A percentile compares a stretch with the other conserved stretches of the same genome.
Evolutionary conservation across 2,329 filamentous ascomycete species (phyloP).

Genomic region (Phialophora macrospora): DNA sequence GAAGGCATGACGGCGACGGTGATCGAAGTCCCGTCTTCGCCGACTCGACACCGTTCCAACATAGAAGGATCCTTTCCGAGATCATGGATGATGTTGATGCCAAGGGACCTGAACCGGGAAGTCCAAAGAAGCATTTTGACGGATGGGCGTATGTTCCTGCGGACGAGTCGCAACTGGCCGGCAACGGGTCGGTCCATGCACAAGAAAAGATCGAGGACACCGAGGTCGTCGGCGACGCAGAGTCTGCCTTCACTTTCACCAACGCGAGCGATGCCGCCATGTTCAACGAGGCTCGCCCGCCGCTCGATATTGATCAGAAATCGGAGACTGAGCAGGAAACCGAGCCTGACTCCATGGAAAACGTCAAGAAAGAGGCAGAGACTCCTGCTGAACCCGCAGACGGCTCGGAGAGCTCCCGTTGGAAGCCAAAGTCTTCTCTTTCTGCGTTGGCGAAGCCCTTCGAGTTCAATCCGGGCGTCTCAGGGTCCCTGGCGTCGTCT

Average conservation of each 20-base stretch:
- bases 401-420: constrained; percentile 18
- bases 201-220: constrained; percentile 48
- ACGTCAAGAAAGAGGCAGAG: constrained; percentile 12
- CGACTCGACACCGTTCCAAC: constrained; percentile 46
- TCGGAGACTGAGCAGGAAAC: constrained; percentile 6
- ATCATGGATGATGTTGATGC: constrained; percentile 27
- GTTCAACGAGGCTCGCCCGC: constrained; percentile 60
- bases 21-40: constrained; percentile 79
- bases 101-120: constrained; percentile 20
- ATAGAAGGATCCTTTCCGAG: constrained; percentile 31
- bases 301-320: constrained; percentile 37
- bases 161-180: constrained; percentile 43
- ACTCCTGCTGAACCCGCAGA: neutral
- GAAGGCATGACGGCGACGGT: constrained; percentile 64
- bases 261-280: constrained; percentile 49
- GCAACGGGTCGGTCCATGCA: constrained; percentile 44
- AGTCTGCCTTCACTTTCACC: constrained; percentile 63
- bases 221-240: constrained; percentile 50
- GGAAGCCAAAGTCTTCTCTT: constrained; percentile 62
- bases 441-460: constrained; percentile 76
- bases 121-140: constrained; percentile 30
- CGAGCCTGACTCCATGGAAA: constrained; percentile 13
- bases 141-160: constrained; percentile 39
- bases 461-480: constrained; percentile 51
- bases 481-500: constrained; percentile 40